phyloP scores from a whole-genome alignment of 164 flowering plant species.

The Stephania japonica region DNA sequence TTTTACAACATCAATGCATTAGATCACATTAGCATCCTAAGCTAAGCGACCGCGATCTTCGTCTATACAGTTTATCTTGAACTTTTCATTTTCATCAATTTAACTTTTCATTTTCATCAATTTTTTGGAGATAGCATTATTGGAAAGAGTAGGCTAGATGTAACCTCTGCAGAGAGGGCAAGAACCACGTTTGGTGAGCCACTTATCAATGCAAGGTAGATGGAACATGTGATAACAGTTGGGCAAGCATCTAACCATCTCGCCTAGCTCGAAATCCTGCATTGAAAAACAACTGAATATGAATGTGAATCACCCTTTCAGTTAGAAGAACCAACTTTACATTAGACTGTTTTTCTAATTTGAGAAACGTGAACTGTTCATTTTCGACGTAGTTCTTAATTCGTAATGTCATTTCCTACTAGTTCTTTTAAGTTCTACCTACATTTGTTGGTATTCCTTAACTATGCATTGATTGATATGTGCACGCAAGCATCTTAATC shows the following conservation, averaged over 20 bases:
- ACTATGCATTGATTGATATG: too few species aligned
- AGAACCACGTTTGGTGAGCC: conserved; percentile 68
- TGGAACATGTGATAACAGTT: conserved; percentile 90
- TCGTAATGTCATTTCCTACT: too few species aligned
- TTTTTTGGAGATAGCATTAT: conserved; percentile 16
- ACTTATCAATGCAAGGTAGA: conserved; percentile 70
- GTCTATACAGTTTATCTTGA: neutral
- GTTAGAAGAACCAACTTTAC: too few species aligned
- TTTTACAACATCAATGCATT: neutral
- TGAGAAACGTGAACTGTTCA: too few species aligned
- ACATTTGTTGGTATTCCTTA: too few species aligned
- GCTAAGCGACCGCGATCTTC: neutral
- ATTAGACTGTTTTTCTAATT: too few species aligned
- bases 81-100: neutral
- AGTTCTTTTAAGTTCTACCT: too few species aligned
- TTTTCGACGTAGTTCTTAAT: too few species aligned
- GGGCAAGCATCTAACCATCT: conserved; percentile 72
- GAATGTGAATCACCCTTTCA: neutral
- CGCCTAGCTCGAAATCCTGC: conserved; percentile 77
- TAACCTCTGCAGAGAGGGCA: conserved; percentile 77
- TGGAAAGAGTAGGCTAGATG: conserved; percentile 26
- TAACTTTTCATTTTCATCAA: neutral
- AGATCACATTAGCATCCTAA: neutral
- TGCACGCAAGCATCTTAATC: too few species aligned
- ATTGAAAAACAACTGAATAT: neutral